Conservation (phyloP, 768 basidiomycete species). For the Tricholoma saponaceum region DNA sequence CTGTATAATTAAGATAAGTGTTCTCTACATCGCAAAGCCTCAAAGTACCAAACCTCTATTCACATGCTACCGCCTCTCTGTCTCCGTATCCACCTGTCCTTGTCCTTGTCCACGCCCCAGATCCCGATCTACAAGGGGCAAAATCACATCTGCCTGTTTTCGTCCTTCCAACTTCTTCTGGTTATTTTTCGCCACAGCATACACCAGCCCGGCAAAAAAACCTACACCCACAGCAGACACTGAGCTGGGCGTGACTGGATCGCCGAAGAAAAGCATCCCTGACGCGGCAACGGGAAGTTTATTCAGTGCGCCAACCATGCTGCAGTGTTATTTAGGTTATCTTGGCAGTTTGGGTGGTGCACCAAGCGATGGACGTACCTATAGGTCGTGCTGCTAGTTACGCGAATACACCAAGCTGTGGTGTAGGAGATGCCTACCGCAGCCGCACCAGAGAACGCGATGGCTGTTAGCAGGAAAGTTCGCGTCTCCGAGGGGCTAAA, state of each 20-base stretch:
- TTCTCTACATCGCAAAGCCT: not conserved
- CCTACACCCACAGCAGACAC: constrained; percentile 85
- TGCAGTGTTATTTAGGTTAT: constrained; percentile 26
- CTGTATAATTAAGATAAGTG: no score
- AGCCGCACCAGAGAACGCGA: constrained; percentile 95
- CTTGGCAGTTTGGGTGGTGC: not conserved
- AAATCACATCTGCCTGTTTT: constrained; percentile 44
- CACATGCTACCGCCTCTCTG: constrained; percentile 8
- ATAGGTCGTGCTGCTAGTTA: constrained; percentile 97
- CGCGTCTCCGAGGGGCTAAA: constrained; percentile 80
- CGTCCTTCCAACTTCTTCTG: constrained; percentile 75
- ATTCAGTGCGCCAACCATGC: constrained; percentile 97
- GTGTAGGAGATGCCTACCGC: constrained; percentile 98
- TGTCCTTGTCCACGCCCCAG: not conserved
- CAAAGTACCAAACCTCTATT: not conserved
- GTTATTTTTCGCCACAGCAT: constrained; percentile 92
- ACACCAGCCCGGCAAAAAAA: constrained; percentile 88
- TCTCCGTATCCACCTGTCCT: constrained; percentile 1
- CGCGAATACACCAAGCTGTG: constrained; percentile 97
- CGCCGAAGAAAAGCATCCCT: constrained; percentile 97
- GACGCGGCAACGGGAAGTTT: constrained; percentile 98
- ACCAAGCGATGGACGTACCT: constrained; percentile 44
- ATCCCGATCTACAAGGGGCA: constrained; percentile 56
- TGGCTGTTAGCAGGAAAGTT: constrained; percentile 74
- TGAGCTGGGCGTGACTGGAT: constrained; percentile 82